Percentiles rank a stretch among this genome's conserved stretches.
These are phyloP conservation scores for Aaosphaeria arxii DNA, from an alignment of 2,329 filamentous ascomycete genomes.

Conservation along the genomic window DNA sequence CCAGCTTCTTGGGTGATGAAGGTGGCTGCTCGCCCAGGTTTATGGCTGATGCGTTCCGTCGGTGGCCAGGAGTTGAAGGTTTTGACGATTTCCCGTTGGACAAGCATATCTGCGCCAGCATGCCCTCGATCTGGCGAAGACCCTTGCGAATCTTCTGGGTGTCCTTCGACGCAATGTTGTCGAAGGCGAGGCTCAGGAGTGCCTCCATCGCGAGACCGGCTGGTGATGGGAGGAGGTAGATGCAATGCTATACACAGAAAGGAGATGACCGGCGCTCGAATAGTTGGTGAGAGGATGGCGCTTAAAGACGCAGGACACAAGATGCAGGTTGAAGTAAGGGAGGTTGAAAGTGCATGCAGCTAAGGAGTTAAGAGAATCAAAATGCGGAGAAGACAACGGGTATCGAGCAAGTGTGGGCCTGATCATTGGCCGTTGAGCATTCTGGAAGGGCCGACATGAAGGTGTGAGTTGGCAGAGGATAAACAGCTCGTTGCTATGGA, in stretches of 20 bases:
- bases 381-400: conserved; percentile 23
- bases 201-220: conserved; percentile 68
- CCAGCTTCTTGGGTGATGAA: conserved; percentile 50
- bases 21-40: conserved; percentile 29
- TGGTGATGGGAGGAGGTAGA: conserved; percentile 1
- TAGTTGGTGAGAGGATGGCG: conserved; percentile 1
- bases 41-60: conserved; percentile 37
- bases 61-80: conserved; percentile 26
- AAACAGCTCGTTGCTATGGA: conserved; percentile 16
- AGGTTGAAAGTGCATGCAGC: conserved; percentile 19
- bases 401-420: conserved; percentile 22
- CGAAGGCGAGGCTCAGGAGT: conserved; percentile 87
- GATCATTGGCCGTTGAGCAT: conserved; percentile 2
- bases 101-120: conserved; percentile 92
- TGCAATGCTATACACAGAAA: conserved; percentile 1
- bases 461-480: background rate
- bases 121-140: conserved; percentile 86
- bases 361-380: conserved; percentile 22
- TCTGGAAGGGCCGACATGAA: background rate
- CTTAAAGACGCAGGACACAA: conserved; percentile 12
- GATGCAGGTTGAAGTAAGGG: conserved; percentile 12
- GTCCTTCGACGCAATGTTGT: conserved; percentile 93
- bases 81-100: conserved; percentile 44
- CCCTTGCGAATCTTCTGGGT: conserved; percentile 89
- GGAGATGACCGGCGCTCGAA: background rate